Conservation (phyloP, 352 stramenopile species). For the Phytophthora multivora region DNA sequence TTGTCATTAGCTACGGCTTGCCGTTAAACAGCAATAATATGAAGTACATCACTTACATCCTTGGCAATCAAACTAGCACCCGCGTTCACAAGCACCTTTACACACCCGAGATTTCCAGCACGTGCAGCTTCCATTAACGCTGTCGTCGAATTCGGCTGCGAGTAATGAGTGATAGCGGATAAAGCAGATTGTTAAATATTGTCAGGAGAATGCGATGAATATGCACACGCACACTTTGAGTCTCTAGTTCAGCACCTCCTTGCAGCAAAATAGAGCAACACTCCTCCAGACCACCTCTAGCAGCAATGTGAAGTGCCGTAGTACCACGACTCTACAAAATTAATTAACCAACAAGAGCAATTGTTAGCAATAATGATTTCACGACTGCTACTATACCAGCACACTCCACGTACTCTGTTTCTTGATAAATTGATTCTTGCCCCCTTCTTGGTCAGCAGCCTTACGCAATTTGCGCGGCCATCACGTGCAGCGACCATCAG, state of each 20-base stretch:
- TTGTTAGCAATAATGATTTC: slow-evolving; percentile 14
- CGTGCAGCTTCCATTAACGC: slow-evolving; percentile 87
- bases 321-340: slow-evolving; percentile 71
- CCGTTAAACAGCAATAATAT: not conserved
- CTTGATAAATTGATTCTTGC: slow-evolving; percentile 82
- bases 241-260: slow-evolving; percentile 71
- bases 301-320: slow-evolving; percentile 83
- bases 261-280: slow-evolving; percentile 75
- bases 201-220: not conserved
- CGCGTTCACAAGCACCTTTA: slow-evolving; percentile 70
- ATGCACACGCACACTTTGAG: slow-evolving; percentile 63
- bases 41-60: slow-evolving; percentile 58
- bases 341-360: not conserved
- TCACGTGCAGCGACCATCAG: slow-evolving; percentile 84
- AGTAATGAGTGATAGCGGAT: not conserved
- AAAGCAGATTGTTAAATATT: not conserved
- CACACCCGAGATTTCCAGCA: slow-evolving; percentile 76
- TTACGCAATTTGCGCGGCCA: slow-evolving; percentile 65
- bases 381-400: not conserved
- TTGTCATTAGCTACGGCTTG: not conserved
- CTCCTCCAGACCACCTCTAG: slow-evolving; percentile 74
- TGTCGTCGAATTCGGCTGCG: slow-evolving; percentile 84
- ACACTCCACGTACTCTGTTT: slow-evolving; percentile 61
- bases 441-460: slow-evolving; percentile 78
- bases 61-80: slow-evolving; percentile 72